Evolutionary conservation across 306 rosid genomes (phyloP), one percentile per base, ranked within the genome.

Genomic region (Cajanus cajan): DNA sequence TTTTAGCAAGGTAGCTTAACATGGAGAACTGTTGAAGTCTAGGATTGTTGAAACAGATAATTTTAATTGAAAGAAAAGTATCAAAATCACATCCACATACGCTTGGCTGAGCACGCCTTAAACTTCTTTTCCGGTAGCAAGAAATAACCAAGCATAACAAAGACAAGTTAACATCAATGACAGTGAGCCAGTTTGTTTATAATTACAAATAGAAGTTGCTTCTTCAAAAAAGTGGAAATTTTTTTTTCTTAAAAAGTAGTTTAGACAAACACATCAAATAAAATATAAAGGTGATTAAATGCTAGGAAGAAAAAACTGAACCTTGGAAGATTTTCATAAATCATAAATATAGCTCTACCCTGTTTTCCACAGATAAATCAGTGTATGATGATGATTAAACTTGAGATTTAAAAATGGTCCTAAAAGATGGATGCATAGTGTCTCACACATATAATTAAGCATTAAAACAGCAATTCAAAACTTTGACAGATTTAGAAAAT

Each of bases 71-170:
- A 66, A 74, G 37, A 22, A 21, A 58, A 66, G 4, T 36, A 68
- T 44, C 64, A 44, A 75, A 69, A 82, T 68, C 66, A 75, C 65
- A 36, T 16, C 66, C 71, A 73, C 59, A 37, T 80, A 72, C 31
- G 3, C 37, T 36, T 68, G 44, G 71, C 63, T 69, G 64, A 33
- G 72, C 33, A 52, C 31, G 51, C 7, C 28, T 9, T 21, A 59
- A 22, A 19, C 47, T 59, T 34, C 0, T 47, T 37, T 69, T 73
- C 21, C 4, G 4, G 8, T 45, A 19, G 59, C 4, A 64, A 64
- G 7, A 73, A 80, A 52, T 31, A 57, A 51, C 52, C 8, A 5
- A 40, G 43, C 28, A 77, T 21, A 34, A 15, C 48, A 68, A 67
- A 68, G 33, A 69, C 28, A 4, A 8, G 44, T 39, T 15, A 50